These are phyloP conservation scores for Piper betle DNA, from an alignment of 164 flowering plant genomes.

Conservation along the genomic window DNA sequence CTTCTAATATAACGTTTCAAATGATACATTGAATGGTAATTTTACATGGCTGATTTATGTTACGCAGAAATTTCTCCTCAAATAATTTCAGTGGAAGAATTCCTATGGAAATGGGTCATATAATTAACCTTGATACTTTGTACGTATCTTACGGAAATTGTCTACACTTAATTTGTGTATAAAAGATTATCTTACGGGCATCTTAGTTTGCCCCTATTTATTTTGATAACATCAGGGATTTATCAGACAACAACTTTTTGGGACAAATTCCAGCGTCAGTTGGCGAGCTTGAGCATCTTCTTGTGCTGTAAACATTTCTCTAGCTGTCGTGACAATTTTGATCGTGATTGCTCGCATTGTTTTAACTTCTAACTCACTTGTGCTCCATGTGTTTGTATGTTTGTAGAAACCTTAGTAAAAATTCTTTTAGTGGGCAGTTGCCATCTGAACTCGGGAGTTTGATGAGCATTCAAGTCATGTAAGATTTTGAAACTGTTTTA, in stretches of 20 bases:
- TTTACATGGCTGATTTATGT: too few relatives aligned
- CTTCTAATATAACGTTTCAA: too few relatives aligned
- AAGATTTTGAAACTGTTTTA: constrained; percentile 8
- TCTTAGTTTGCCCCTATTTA: not conserved
- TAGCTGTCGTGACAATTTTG: not conserved
- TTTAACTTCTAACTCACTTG: not conserved
- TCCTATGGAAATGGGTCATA: constrained; percentile 61
- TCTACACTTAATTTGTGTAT: not conserved
- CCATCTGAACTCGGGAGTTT: constrained; percentile 79
- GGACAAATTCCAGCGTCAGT: constrained; percentile 68
- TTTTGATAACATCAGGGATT: constrained; percentile 38
- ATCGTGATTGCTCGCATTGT: not conserved
- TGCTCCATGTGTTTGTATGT: not conserved
- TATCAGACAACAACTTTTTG: constrained; percentile 59
- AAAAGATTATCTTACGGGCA: not conserved
- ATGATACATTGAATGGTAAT: not conserved
- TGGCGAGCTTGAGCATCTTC: constrained; percentile 86
- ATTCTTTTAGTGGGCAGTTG: constrained; percentile 44
- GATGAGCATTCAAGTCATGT: constrained; percentile 65
- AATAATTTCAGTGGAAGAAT: constrained; percentile 65
- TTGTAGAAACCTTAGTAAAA: constrained; percentile 51
- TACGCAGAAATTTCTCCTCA: constrained; percentile 60
- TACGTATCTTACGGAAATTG: constrained; percentile 18
- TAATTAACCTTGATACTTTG: constrained; percentile 85
- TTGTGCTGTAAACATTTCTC: constrained; percentile 38